Evolutionary conservation across 306 rosid genomes (phyloP).

Genomic region (Calophaca sinica): DNA sequence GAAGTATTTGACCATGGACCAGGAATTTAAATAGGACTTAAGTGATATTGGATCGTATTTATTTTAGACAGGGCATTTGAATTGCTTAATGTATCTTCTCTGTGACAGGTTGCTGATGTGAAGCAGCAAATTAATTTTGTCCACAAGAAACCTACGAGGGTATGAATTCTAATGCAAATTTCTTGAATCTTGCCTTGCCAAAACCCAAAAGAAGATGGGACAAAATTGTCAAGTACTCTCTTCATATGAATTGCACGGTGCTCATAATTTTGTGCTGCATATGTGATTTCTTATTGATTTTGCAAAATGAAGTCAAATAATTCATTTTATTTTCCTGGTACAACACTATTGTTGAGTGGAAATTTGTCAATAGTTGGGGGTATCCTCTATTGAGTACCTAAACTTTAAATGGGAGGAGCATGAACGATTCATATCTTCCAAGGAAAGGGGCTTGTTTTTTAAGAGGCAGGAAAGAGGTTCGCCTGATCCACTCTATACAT

Average conservation of each 20-base stretch:
- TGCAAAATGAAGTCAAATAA: conserved; percentile 4
- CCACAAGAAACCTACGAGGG: conserved; percentile 84
- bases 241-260: conserved; percentile 10
- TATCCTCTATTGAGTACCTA: conserved; percentile 34
- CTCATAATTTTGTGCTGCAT: background rate
- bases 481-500: conserved; percentile 33
- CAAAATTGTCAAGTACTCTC: conserved; percentile 28
- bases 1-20: conserved; percentile 25
- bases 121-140: conserved; percentile 69
- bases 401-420: conserved; percentile 34
- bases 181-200: conserved; percentile 36
- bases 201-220: conserved; percentile 9
- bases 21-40: conserved; percentile 13
- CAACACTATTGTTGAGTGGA: conserved; percentile 3
- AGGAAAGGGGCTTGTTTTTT: conserved; percentile 15
- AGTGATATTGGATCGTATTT: conserved; percentile 29
- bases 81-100: conserved; percentile 45
- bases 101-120: conserved; percentile 66
- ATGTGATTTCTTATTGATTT: conserved; percentile 8
- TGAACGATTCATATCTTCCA: conserved; percentile 33
- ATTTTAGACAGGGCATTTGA: conserved; percentile 4
- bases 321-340: background rate
- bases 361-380: conserved; percentile 8
- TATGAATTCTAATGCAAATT: conserved; percentile 43
- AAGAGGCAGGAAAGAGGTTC: conserved; percentile 26